These are phyloP conservation scores for Pseudogymnoascus sp. DNA, from an alignment of 2,329 filamentous ascomycete species.

Conservation along the genomic window DNA sequence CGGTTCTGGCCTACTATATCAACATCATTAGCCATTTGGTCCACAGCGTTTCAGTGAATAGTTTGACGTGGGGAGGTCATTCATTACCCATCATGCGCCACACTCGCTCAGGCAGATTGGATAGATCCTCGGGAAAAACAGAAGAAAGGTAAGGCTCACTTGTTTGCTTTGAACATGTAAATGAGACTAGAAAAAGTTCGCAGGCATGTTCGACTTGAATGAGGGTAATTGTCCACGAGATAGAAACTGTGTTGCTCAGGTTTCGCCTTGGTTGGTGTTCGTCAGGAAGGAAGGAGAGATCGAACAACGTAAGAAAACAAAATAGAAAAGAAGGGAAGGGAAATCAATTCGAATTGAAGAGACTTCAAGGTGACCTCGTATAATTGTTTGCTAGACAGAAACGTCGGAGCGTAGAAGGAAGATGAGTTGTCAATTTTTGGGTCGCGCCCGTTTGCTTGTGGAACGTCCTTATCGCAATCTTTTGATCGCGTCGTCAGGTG, in stretches of 20 bases:
- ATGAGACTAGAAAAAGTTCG: neutral
- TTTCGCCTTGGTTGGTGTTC: neutral
- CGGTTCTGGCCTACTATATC: neutral
- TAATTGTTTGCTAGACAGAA: neutral
- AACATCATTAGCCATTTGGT: neutral
- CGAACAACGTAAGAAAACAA: neutral
- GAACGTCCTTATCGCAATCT: constrained; percentile 2
- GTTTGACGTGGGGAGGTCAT: neutral
- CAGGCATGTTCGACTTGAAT: neutral
- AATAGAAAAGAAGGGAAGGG: neutral
- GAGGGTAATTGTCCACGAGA: neutral
- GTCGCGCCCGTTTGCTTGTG: neutral
- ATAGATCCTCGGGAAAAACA: neutral
- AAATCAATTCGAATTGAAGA: neutral
- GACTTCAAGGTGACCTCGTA: neutral
- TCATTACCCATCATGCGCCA: constrained; percentile 1
- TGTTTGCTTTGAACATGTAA: neutral
- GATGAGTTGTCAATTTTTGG: neutral
- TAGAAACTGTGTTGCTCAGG: neutral
- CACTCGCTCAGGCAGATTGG: neutral
- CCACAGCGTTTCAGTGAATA: neutral
- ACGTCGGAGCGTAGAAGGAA: neutral
- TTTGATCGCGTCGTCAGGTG: constrained; percentile 1
- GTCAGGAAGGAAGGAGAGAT: neutral
- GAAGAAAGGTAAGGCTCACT: neutral